Base-by-base conservation (phyloP, 306 rosid genomes). In the Glycine soja region DNA sequence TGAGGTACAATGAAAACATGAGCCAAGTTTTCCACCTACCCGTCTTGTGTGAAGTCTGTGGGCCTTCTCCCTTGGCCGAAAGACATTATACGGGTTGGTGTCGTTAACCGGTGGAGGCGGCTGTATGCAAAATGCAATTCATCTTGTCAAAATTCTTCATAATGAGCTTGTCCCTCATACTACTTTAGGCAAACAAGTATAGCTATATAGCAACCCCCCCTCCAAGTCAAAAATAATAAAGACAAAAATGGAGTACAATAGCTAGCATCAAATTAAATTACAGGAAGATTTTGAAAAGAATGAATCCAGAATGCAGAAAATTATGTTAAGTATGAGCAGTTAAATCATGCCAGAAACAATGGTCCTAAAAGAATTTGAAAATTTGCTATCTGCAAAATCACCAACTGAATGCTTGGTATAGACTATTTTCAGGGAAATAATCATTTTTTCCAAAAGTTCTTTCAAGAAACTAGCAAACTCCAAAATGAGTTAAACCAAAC, bases 11-110 rank as follows among this genome's bases (percentile, higher is more conserved):
- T 53, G 59, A 69, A 77, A 73, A 83, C 54, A 69, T 61, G 77
- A 75, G 66, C 70, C 48, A 80, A 65, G 36, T 73, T 79, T 84
- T 75, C 70, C 74, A 80, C 90, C 47, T 81, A 93, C 99, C 93
- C 99, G 90, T 89, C 99, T 91, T 53, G 99, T 91, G 86, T 95
- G 98, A 78, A 95, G 97, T 85, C 97, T 93, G 87, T 95, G 99
- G 74, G 97, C 88, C 89, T 95, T 95, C 86, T 95, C 99, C 89
- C 99, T 93, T 10, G 99, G 99, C 82, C 99, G 91, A 81, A 95
- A 95, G 80, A 95, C 99, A 88, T 95, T 95, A 82, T 95, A 95
- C 2, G 99, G 99, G 78, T 95, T 95, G 85, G 99, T 95, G 77
- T 95, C 99, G 59, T 93, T 93, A 72, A 91, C 98, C 4, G 99